A percentile compares a stretch with the other conserved stretches of the same genome.
phyloP scores from a whole-genome alignment of 345 rosid genomes.

The Eutrema japonicum region DNA sequence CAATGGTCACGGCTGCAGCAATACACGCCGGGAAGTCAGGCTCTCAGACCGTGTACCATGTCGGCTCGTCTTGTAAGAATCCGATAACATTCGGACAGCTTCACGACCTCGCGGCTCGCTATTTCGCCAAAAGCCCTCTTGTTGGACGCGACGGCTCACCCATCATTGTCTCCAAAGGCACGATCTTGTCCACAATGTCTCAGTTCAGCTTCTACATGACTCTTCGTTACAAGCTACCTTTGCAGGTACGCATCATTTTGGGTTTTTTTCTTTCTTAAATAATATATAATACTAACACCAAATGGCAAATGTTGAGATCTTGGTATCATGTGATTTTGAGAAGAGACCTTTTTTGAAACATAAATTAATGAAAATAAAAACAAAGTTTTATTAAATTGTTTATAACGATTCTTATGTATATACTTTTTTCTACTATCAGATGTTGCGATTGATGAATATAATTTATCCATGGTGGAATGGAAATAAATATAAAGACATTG shows the following conservation, averaged over 20 bases:
- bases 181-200: constrained; percentile 57
- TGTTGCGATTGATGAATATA: constrained; percentile 18
- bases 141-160: constrained; percentile 69
- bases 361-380: not conserved
- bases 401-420: constrained; percentile 48
- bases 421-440: constrained; percentile 13
- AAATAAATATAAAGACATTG: constrained; percentile 26
- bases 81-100: constrained; percentile 51
- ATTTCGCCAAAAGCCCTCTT: constrained; percentile 74
- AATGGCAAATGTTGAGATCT: not conserved
- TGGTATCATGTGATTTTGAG: not conserved
- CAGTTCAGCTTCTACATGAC: constrained; percentile 74
- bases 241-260: constrained; percentile 51
- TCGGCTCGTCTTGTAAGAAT: constrained; percentile 70
- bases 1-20: constrained; percentile 31
- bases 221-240: constrained; percentile 58
- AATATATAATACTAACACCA: not conserved
- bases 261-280: not conserved
- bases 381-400: not conserved
- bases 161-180: constrained; percentile 59
- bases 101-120: constrained; percentile 53
- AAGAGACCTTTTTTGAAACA: not conserved
- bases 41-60: constrained; percentile 62
- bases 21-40: constrained; percentile 26
- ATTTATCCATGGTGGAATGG: constrained; percentile 38